A percentile compares a stretch with the other conserved stretches of the same genome.
phyloP scores from a whole-genome alignment of 108 stramenopile genomes.

The Nitzschia sp. region DNA sequence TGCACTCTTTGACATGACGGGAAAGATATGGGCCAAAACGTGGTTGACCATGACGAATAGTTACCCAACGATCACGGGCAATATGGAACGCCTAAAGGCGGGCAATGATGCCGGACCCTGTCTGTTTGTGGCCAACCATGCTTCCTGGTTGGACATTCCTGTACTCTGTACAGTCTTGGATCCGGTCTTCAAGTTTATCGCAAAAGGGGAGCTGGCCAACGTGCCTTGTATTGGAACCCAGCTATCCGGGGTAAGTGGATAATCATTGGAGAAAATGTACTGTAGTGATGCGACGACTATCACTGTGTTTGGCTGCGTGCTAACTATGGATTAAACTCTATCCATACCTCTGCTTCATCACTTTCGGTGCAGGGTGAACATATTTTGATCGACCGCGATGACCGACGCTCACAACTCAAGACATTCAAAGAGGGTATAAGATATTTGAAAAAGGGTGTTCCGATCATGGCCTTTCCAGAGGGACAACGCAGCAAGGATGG shows the following conservation, averaged over 20 bases:
- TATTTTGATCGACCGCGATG: slow-evolving; percentile 73
- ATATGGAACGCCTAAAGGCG: slow-evolving; percentile 36
- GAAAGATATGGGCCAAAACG: slow-evolving; percentile 69
- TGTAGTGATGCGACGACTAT: too few species aligned
- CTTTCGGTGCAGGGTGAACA: slow-evolving; percentile 58
- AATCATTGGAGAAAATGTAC: not conserved
- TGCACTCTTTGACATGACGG: slow-evolving; percentile 62
- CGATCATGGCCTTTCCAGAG: slow-evolving; percentile 87
- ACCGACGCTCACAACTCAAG: slow-evolving; percentile 69
- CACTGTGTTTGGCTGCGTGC: too few species aligned
- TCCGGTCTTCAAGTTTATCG: slow-evolving; percentile 85
- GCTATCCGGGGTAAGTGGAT: slow-evolving; percentile 67
- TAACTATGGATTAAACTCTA: too few species aligned
- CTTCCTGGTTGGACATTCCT: slow-evolving; percentile 79
- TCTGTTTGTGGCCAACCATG: slow-evolving; percentile 82
- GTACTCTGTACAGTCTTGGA: slow-evolving; percentile 72
- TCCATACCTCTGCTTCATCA: not conserved
- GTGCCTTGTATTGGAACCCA: slow-evolving; percentile 80
- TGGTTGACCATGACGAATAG: slow-evolving; percentile 61
- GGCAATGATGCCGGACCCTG: slow-evolving; percentile 40
- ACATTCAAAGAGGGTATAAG: slow-evolving; percentile 69
- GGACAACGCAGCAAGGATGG: slow-evolving; percentile 73
- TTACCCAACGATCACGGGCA: slow-evolving; percentile 59
- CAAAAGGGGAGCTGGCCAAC: slow-evolving; percentile 67
- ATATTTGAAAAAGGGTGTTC: slow-evolving; percentile 66